Percentiles rank a stretch among this genome's conserved stretches.
phyloP scores from a whole-genome alignment of 768 basidiomycete genomes.

The Phylloporus sp. region DNA sequence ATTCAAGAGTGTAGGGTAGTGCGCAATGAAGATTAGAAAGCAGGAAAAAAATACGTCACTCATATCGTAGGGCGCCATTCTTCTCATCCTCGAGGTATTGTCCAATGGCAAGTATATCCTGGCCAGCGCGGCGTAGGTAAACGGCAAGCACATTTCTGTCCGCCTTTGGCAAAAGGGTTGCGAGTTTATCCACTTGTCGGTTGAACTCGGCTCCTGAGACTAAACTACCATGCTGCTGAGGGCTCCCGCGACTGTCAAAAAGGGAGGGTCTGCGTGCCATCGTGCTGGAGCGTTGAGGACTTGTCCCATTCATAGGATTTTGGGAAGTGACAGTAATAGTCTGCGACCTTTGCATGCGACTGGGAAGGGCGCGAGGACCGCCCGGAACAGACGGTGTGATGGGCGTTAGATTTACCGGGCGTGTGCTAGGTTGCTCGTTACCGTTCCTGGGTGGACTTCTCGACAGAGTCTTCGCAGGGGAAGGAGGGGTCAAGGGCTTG shows the following conservation, averaged over 20 bases:
- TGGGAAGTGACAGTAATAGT: conserved; percentile 49
- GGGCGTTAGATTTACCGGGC: conserved; percentile 28
- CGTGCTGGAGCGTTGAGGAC: conserved; percentile 30
- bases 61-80: conserved; percentile 53
- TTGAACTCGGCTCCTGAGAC: conserved; percentile 45
- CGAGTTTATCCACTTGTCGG: conserved; percentile 66
- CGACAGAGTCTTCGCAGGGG: conserved; percentile 33
- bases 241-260: conserved; percentile 21
- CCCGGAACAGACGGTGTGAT: conserved; percentile 57
- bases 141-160: conserved; percentile 61
- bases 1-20: conserved; percentile 9
- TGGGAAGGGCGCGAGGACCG: conserved; percentile 66
- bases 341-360: conserved; percentile 60
- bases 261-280: conserved; percentile 28
- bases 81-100: conserved; percentile 83
- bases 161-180: conserved; percentile 67
- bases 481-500: conserved; percentile 26
- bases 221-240: background rate
- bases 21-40: conserved; percentile 14
- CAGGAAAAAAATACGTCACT: conserved; percentile 19
- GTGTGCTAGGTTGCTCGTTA: conserved; percentile 25
- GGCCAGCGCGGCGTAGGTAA: conserved; percentile 68
- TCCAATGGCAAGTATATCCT: conserved; percentile 81
- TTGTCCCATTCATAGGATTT: conserved; percentile 13
- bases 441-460: conserved; percentile 33